Evolutionary conservation across 2,329 filamentous ascomycete species (phyloP).

Genomic region (Verticillium tricorpus): DNA sequence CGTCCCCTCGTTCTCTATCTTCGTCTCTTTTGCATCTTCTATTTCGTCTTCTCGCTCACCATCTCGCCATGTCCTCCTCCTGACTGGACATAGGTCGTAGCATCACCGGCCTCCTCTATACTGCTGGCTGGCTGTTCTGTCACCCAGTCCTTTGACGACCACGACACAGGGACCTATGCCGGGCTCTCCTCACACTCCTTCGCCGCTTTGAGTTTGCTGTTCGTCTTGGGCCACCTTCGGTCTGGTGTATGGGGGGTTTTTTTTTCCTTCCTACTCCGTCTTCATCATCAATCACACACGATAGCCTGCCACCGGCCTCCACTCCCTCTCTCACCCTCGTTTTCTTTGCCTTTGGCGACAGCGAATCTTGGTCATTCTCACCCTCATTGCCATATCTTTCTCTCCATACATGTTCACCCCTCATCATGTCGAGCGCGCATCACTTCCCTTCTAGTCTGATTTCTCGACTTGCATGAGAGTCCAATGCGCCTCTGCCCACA

Average conservation of each 20-base stretch:
- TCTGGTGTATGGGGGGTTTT: no score
- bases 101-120: not conserved
- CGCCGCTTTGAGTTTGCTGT: no score
- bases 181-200: no score
- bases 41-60: slow-evolving; percentile 7
- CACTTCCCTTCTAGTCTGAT: not conserved
- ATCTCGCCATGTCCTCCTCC: slow-evolving; percentile 8
- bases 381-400: not conserved
- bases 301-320: no score
- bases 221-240: no score
- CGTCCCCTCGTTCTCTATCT: slow-evolving; percentile 1
- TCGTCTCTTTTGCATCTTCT: slow-evolving; percentile 5
- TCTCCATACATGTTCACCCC: not conserved
- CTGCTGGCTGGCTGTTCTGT: not conserved
- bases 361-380: not conserved
- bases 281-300: no score
- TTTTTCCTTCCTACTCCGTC: no score
- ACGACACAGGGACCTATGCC: no score
- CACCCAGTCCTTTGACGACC: not conserved
- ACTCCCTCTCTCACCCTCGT: not conserved
- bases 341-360: not conserved
- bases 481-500: not conserved
- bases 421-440: not conserved
- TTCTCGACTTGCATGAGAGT: not conserved
- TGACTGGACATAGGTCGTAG: not conserved